These are phyloP conservation scores for Dactylellina haptotyla DNA, from an alignment of 2,329 filamentous ascomycete genomes.

Conservation along the genomic window DNA sequence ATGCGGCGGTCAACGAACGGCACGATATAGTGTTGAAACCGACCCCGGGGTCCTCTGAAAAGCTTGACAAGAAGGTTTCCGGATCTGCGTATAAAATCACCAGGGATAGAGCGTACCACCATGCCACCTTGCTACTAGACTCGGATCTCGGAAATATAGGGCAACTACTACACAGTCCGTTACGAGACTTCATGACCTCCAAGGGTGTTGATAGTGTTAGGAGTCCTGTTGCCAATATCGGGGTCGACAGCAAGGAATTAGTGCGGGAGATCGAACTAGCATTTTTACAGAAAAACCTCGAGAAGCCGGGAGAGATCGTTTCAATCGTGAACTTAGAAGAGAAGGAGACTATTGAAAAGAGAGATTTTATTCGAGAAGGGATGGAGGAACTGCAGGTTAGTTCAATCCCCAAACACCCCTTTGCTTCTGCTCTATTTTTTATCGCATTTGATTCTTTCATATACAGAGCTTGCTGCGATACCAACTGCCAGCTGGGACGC, in stretches of 20 bases:
- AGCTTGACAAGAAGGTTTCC: constrained; percentile 73
- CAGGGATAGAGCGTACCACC: constrained; percentile 81
- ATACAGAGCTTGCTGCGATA: constrained; percentile 30
- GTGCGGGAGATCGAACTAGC: constrained; percentile 70
- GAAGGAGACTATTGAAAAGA: constrained; percentile 62
- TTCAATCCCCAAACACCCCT: neutral
- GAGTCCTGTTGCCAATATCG: constrained; percentile 83
- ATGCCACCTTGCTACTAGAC: constrained; percentile 86
- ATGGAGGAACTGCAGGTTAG: constrained; percentile 71
- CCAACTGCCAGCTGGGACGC: constrained; percentile 29
- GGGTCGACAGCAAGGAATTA: constrained; percentile 66
- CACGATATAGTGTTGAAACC: constrained; percentile 81
- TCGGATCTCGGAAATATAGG: constrained; percentile 78
- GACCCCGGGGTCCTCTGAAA: neutral
- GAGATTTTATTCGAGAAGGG: constrained; percentile 70
- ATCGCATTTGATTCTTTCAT: neutral
- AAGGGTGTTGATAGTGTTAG: constrained; percentile 91
- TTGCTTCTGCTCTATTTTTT: neutral
- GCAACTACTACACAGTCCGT: constrained; percentile 78
- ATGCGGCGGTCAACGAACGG: constrained; percentile 81
- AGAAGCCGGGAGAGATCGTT: neutral
- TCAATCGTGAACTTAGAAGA: constrained; percentile 69
- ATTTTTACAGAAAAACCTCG: constrained; percentile 65
- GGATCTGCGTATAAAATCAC: constrained; percentile 96
- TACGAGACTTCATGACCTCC: constrained; percentile 77